Evolutionary conservation across 768 basidiomycete species (phyloP).

Genomic region (Botryobasidium botryosum): DNA sequence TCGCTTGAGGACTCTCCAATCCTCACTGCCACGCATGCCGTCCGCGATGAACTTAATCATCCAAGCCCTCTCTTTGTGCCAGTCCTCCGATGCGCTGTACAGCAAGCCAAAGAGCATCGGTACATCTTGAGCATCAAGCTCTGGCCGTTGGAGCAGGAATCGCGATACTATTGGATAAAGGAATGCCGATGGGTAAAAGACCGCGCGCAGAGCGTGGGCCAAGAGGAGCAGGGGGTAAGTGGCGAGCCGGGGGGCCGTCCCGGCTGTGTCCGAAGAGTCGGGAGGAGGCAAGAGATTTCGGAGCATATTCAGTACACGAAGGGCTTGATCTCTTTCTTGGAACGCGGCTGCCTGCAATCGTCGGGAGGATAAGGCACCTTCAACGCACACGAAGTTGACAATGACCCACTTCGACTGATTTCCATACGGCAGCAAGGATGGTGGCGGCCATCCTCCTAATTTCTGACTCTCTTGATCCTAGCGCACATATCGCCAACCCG

Average conservation of each 20-base stretch:
- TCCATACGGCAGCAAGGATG: conserved; percentile 45
- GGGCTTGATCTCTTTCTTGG: conserved; percentile 59
- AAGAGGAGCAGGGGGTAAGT: conserved; percentile 68
- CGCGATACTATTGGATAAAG: conserved; percentile 74
- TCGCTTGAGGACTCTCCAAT: conserved; percentile 68
- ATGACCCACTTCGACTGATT: conserved; percentile 40
- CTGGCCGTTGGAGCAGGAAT: conserved; percentile 80
- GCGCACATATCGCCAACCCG: conserved; percentile 48
- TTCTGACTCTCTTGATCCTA: conserved; percentile 47
- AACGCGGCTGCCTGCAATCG: conserved; percentile 37
- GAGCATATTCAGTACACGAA: conserved; percentile 51
- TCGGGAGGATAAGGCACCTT: background rate
- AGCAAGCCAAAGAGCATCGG: conserved; percentile 84
- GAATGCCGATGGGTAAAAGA: conserved; percentile 79
- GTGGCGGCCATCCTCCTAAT: conserved; percentile 44
- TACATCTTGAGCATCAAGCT: conserved; percentile 64
- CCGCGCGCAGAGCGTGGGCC: conserved; percentile 58
- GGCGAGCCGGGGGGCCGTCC: conserved; percentile 41
- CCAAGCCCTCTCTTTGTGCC: conserved; percentile 83
- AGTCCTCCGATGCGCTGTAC: conserved; percentile 60
- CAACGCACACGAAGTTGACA: background rate
- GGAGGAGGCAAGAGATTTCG: conserved; percentile 36
- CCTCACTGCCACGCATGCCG: conserved; percentile 53
- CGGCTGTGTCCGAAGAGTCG: conserved; percentile 15
- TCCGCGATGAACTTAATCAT: conserved; percentile 70